Evolutionary conservation across 805 yeast genomes (phyloP).

Genomic region (Starmerella apis): DNA sequence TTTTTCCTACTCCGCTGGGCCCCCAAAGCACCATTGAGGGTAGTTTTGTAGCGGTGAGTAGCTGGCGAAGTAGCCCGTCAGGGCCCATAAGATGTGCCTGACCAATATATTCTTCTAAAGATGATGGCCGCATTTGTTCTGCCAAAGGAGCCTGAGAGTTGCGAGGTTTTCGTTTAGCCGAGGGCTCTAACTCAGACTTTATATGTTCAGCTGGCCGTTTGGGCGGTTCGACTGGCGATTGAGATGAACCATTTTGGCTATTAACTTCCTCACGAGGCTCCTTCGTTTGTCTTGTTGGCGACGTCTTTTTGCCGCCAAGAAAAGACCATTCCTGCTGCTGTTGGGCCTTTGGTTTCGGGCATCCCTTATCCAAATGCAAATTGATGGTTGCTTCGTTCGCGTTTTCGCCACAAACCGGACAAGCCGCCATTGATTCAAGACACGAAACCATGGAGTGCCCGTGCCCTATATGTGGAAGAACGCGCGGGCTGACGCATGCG

Average conservation of each 20-base stretch:
- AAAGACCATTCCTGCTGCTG: constrained; percentile 14
- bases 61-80: constrained; percentile 54
- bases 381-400: constrained; percentile 30
- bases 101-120: constrained; percentile 65
- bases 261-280: neutral
- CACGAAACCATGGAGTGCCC: neutral
- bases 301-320: neutral
- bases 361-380: constrained; percentile 31
- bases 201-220: neutral
- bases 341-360: constrained; percentile 23
- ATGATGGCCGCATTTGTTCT: constrained; percentile 70
- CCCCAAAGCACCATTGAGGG: constrained; percentile 93
- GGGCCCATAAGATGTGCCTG: constrained; percentile 66
- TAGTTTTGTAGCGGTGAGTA: constrained; percentile 38
- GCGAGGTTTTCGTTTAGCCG: neutral
- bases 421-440: constrained; percentile 21
- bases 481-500: neutral
- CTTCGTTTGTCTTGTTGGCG: neutral
- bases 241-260: neutral
- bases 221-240: neutral
- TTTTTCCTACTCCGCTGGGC: constrained; percentile 88
- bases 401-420: constrained; percentile 30
- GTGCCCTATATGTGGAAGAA: neutral
- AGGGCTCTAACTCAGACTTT: neutral
- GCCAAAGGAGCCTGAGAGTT: constrained; percentile 44